phyloP scores from a whole-genome alignment of 2,329 filamentous ascomycete genomes.

The Pseudonectria buxi region DNA sequence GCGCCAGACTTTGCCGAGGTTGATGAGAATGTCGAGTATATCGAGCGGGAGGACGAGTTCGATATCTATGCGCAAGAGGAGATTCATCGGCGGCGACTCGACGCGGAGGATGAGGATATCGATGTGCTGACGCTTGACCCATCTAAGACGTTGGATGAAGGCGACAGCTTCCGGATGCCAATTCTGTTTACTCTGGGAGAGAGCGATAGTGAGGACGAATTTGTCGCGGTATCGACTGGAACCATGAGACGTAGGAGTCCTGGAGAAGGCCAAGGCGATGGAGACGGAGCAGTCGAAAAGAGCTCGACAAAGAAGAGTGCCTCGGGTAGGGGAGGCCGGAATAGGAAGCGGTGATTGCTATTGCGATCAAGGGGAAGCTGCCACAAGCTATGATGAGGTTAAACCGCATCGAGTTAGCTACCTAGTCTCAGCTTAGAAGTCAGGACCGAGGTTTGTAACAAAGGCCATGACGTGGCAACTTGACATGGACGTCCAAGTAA shows the following conservation, averaged over 20 bases:
- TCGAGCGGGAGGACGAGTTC: conserved; percentile 94
- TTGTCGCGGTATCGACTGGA: conserved; percentile 60
- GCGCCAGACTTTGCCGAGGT: conserved; percentile 96
- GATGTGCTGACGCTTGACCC: conserved; percentile 78
- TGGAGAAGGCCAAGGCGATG: conserved; percentile 61
- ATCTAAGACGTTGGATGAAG: conserved; percentile 52
- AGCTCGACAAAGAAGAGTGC: conserved; percentile 33
- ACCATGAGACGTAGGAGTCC: conserved; percentile 84
- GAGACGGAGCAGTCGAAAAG: conserved; percentile 43
- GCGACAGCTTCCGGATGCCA: conserved; percentile 77
- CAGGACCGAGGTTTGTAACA: too few relatives aligned
- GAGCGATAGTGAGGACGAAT: conserved; percentile 92
- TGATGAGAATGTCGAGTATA: conserved; percentile 96
- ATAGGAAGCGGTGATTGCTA: conserved; percentile 27
- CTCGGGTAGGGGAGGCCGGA: conserved; percentile 30
- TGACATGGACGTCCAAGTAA: too few relatives aligned
- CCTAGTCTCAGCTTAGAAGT: conserved; percentile 2
- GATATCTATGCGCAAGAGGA: conserved; percentile 96
- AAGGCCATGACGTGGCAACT: too few relatives aligned
- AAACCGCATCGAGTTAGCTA: conserved; percentile 9
- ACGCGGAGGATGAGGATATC: conserved; percentile 87
- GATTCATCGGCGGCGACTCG: conserved; percentile 81
- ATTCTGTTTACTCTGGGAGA: conserved; percentile 89
- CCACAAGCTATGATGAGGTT: conserved; percentile 2
- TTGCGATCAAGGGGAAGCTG: conserved; percentile 1